Base-by-base conservation (phyloP, 1,284 basidiomycete genomes). In the Cutaneotrichosporon cyanovorans region DNA sequence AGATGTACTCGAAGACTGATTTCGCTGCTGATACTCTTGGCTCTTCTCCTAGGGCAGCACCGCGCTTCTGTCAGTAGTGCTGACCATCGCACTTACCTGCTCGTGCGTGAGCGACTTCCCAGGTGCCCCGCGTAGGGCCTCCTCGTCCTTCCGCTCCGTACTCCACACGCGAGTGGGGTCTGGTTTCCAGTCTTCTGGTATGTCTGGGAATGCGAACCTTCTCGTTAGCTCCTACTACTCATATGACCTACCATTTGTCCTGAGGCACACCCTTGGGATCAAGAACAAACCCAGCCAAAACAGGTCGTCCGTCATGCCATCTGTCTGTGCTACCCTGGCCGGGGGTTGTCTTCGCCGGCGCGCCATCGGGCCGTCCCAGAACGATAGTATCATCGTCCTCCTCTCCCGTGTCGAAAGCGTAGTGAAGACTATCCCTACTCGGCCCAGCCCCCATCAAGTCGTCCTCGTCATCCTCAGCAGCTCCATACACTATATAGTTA, bases 1-100 rank as follows among this genome's bases (percentile, higher is more conserved):
- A 91, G 63, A 97, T 82, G 67, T 84, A 97, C 40, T 96, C 90
- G 61, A 92, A 92, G 3, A 98, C 80, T 0, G 89, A 93, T 34
- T 69, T 71, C 8, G 64, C 66, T 39, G 64, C 55, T 0, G 63
- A 62, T 3, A 62, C 44, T 0, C 80, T 81, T 2, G 82, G 78
- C 32, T 80, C 80, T 70, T 97, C 93, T 39, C 93, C 92, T 0
- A 98, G 75, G 8, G 86, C 75, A 3, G 77, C 71, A 22, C 89
- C 92, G 40, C 93, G 80, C 84, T 93, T 57, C 3, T 23, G 40
- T 55, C 47, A 42, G 44, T 55, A n/a, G 30, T 14, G 11, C 2
- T 31, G 19, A 45, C 5, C 5, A 4, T 18, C 23, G 5, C 32
- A 51, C 65, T 55, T 25, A 66, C 69, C 53, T 71, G 59, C 51